Base-by-base conservation (phyloP, 208 protist species). In the Phytomonas sp. region DNA sequence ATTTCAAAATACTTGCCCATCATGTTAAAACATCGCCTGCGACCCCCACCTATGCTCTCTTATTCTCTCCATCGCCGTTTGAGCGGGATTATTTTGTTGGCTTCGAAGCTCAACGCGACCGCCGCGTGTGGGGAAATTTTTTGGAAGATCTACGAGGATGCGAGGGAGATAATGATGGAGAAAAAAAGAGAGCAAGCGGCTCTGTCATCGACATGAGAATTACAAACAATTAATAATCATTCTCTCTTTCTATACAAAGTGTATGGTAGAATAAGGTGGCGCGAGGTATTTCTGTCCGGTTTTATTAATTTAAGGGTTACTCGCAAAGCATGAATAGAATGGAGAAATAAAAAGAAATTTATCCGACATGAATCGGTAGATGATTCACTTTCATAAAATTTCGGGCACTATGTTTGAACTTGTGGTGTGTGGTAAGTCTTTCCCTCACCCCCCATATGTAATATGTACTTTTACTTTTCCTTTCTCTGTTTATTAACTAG, bases 61-160 rank as follows among this genome's bases (percentile, higher is more conserved):
- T 98, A 99, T 79, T 98, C 97, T 6, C 80, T 99, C 33, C 97
- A 99, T 72, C 88, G 97, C 10, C 95, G 98, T 32, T 77, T 99
- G 16, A 94, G 92, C 70, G 97, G 97, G 11, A 89, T 90, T 4
- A 98, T 98, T 73, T 77, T 98, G 29, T 70, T 98, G 5, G 96
- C 94, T 59, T 89, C 88, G 7, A 95, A 97, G 78, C 79, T 99
- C 29, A 76, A 84, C 32, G 94, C 94, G 4, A 76, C 69, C 19
- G 82, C 98, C n/a, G 61, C 71, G 60, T 86, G 84, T 29, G 81
- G 86, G n/a, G 73, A 77, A 19, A 76, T 91, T 16, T 98, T 92
- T 63, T 90, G 87, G 84, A 59, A 77, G 60, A 87, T 91, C 36
- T 84, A 87, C 69, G 79, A 87, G 37, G 64, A 37, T 37, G 34